Evolutionary conservation across 306 rosid species (phyloP).

Genomic region (Pterocarpus macrocarpus): DNA sequence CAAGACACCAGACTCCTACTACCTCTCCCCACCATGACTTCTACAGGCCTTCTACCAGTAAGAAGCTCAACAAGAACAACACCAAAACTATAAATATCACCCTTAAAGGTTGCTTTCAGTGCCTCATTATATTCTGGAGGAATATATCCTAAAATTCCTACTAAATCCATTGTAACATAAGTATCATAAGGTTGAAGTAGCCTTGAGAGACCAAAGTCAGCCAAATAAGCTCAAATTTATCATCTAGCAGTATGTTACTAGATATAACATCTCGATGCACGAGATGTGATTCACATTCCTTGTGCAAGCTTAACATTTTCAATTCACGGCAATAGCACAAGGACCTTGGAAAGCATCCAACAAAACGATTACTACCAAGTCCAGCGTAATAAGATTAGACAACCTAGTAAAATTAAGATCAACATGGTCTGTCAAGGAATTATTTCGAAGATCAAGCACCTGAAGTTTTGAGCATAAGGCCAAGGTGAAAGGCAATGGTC

Average conservation of each 20-base stretch:
- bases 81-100: conserved; percentile 83
- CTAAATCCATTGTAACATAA: conserved; percentile 80
- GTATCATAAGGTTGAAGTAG: conserved; percentile 76
- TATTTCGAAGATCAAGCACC: conserved; percentile 75
- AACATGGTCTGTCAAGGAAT: conserved; percentile 63
- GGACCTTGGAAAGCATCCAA: conserved; percentile 69
- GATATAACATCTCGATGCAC: conserved; percentile 82
- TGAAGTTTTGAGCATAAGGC: conserved; percentile 71
- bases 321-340: conserved; percentile 64
- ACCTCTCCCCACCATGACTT: conserved; percentile 75
- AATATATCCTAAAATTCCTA: conserved; percentile 84
- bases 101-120: conserved; percentile 72
- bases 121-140: conserved; percentile 88
- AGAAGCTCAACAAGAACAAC: conserved; percentile 89
- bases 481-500: conserved; percentile 68
- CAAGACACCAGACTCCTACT: conserved; percentile 75
- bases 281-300: conserved; percentile 75
- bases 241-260: conserved; percentile 83
- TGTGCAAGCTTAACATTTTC: conserved; percentile 73
- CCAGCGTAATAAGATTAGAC: conserved; percentile 63
- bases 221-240: conserved; percentile 74
- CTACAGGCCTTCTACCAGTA: conserved; percentile 78
- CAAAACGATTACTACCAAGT: conserved; percentile 77
- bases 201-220: conserved; percentile 86
- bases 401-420: conserved; percentile 72